Conservation (phyloP, 2,329 filamentous ascomycete species). For the Emmonsiellopsis sp. region DNA sequence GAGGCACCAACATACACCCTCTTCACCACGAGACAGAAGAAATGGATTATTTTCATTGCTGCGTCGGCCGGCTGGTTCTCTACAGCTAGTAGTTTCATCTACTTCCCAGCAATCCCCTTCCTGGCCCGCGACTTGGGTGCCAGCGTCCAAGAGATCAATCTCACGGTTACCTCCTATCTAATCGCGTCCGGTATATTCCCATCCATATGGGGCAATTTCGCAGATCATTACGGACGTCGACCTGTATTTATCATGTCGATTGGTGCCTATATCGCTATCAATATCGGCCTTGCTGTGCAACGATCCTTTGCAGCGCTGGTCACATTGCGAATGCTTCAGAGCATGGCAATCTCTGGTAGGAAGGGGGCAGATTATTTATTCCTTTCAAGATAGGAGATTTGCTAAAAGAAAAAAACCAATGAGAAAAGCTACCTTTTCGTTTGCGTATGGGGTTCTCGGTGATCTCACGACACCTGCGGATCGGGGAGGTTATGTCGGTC, state of each 20-base stretch:
- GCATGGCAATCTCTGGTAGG: constrained; percentile 16
- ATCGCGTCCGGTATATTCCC: constrained; percentile 23
- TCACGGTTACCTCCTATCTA: constrained; percentile 24
- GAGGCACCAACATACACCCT: constrained; percentile 12
- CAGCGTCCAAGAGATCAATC: constrained; percentile 17
- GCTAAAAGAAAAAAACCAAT: constrained; percentile 15
- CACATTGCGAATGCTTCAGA: constrained; percentile 29
- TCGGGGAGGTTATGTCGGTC: constrained; percentile 23
- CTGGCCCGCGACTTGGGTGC: constrained; percentile 15
- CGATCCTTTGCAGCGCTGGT: constrained; percentile 26
- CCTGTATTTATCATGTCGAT: constrained; percentile 22
- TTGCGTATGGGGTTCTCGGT: constrained; percentile 23
- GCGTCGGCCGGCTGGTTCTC: constrained; percentile 28
- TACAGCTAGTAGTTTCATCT: constrained; percentile 11
- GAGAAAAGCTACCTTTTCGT: constrained; percentile 17
- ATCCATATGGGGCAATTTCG: constrained; percentile 22
- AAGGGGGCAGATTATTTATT: neutral
- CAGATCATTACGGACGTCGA: constrained; percentile 24
- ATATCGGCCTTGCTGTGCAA: constrained; percentile 32
- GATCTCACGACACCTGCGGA: constrained; percentile 24
- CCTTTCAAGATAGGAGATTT: neutral
- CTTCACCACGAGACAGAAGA: constrained; percentile 19
- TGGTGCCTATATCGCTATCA: constrained; percentile 27
- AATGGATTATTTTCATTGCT: constrained; percentile 22
- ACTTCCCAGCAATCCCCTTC: constrained; percentile 20